phyloP scores from a whole-genome alignment of 305 asterid genomes.

The Withania somnifera region DNA sequence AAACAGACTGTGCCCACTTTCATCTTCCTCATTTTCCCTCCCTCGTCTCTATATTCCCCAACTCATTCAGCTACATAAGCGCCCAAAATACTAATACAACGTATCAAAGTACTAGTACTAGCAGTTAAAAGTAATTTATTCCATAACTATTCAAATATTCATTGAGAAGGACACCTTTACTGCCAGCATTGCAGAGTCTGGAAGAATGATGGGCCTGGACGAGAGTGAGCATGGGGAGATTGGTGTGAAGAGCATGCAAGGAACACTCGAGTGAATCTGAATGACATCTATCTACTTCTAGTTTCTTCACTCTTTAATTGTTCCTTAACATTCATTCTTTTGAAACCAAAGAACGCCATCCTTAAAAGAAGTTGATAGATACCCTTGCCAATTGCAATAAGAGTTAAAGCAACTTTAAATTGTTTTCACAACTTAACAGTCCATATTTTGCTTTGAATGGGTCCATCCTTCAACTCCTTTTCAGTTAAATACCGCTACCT shows the following conservation, averaged over 20 bases:
- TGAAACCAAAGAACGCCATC: not conserved
- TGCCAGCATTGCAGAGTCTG: slow-evolving; percentile 87
- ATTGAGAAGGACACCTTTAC: slow-evolving; percentile 34
- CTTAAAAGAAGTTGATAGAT: not conserved
- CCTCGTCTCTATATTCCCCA: not conserved
- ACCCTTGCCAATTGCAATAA: not conserved
- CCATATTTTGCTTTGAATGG: not conserved
- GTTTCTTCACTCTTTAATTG: not conserved
- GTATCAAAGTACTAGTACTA: not conserved
- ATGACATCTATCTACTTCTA: not conserved
- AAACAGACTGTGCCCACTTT: not conserved
- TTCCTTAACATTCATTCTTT: not conserved
- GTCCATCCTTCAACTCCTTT: not conserved
- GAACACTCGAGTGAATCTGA: slow-evolving; percentile 96
- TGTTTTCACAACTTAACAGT: not conserved
- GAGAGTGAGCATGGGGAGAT: slow-evolving; percentile 91
- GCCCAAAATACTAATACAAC: not conserved
- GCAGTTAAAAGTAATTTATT: not conserved
- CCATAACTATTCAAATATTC: not conserved
- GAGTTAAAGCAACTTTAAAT: not conserved
- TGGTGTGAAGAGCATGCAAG: slow-evolving; percentile 94
- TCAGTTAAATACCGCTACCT: not conserved
- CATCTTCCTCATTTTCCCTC: not conserved
- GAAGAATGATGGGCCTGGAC: slow-evolving; percentile 87
- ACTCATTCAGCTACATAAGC: not conserved